Evolutionary conservation across 2,329 filamentous ascomycete species (phyloP).

Genomic region (Tolypocladium nubicola): DNA sequence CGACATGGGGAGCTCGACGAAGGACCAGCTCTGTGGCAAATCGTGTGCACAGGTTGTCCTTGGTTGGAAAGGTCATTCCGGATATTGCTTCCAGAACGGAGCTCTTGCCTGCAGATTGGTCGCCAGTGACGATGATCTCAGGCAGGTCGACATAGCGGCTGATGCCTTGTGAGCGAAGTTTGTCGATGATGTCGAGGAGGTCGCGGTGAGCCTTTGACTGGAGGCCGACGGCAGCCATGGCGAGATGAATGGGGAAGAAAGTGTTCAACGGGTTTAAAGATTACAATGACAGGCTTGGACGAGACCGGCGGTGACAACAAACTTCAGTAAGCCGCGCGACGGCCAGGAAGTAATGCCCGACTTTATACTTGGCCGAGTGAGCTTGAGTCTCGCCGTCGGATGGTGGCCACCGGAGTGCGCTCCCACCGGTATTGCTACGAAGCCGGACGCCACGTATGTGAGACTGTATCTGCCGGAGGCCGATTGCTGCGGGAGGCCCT

Average conservation of each 20-base stretch:
- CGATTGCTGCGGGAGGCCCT: background rate
- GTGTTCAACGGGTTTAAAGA: too few relatives aligned
- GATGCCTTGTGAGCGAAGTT: conserved; percentile 7
- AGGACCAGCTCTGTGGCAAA: conserved; percentile 54
- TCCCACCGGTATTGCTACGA: too few relatives aligned
- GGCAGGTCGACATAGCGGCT: conserved; percentile 25
- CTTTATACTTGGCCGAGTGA: too few relatives aligned
- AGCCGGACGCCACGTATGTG: too few relatives aligned
- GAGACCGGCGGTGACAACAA: background rate
- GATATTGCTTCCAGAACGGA: conserved; percentile 56
- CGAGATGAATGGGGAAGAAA: conserved; percentile 9
- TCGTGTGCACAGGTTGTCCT: conserved; percentile 48
- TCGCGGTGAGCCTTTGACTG: conserved; percentile 5
- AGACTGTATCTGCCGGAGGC: too few relatives aligned
- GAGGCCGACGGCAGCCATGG: conserved; percentile 4
- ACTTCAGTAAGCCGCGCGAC: too few relatives aligned
- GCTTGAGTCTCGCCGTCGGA: too few relatives aligned
- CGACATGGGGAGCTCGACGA: conserved; percentile 25
- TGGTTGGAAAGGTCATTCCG: conserved; percentile 46
- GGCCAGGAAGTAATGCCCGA: too few relatives aligned
- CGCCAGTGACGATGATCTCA: conserved; percentile 46
- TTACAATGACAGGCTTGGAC: background rate
- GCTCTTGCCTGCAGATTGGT: conserved; percentile 54
- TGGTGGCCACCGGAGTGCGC: too few relatives aligned
- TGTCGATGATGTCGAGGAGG: conserved; percentile 9